Conservation (phyloP, 179 eudicot genomes). For the Beta macrorhiza region DNA sequence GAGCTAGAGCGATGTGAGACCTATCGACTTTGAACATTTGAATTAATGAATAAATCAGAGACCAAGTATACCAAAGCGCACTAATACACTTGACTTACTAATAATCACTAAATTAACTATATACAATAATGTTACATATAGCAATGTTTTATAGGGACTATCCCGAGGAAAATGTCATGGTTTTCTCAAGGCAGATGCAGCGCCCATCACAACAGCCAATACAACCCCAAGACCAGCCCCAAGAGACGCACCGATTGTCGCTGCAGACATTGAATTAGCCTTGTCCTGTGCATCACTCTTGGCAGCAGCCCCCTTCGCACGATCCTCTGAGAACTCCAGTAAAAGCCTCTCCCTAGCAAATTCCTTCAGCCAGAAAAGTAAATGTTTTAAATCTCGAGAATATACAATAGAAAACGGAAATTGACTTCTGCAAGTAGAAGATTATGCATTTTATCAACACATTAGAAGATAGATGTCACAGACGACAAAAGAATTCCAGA, state of each 20-base stretch:
- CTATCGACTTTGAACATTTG: background rate
- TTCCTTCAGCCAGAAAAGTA: conserved; percentile 45
- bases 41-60: conserved; percentile 13
- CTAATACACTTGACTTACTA: background rate
- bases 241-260: conserved; percentile 85
- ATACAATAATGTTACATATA: background rate
- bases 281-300: conserved; percentile 56
- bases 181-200: conserved; percentile 92
- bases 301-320: conserved; percentile 42
- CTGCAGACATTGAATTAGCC: conserved; percentile 60
- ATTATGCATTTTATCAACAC: background rate
- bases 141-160: background rate
- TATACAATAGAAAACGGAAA: background rate
- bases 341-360: conserved; percentile 65
- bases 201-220: conserved; percentile 94
- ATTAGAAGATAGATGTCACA: background rate
- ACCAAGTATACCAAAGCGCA: conserved; percentile 1
- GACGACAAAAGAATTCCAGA: background rate
- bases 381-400: background rate
- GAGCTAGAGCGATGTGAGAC: background rate
- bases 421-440: background rate
- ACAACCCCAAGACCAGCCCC: conserved; percentile 94
- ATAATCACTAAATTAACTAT: conserved; percentile 1
- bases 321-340: conserved; percentile 53
- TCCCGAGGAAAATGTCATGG: conserved; percentile 36